These are phyloP conservation scores for Lipomyces sp. DNA, from an alignment of 805 yeast species.

Conservation along the genomic window DNA sequence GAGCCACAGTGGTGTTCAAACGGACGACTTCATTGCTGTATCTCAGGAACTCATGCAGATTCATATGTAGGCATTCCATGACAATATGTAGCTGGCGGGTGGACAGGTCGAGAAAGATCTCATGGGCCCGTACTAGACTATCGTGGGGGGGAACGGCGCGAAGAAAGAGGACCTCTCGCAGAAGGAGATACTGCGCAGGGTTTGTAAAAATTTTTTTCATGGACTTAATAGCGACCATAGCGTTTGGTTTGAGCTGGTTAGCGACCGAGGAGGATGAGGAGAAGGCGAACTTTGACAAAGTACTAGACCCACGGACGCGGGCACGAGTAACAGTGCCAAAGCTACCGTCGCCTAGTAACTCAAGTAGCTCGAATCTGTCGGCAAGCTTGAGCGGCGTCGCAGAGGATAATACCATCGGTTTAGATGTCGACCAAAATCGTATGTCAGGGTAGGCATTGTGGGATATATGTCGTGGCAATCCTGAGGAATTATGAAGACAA, in stretches of 20 bases:
- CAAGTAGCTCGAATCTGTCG: conserved; percentile 38
- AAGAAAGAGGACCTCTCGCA: conserved; percentile 47
- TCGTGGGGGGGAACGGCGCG: conserved; percentile 65
- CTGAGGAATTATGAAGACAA: no score
- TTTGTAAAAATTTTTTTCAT: conserved; percentile 62
- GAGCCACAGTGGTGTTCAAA: not conserved
- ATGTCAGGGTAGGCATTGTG: no score
- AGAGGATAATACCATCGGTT: not conserved
- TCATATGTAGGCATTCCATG: conserved; percentile 88
- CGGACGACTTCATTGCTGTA: conserved; percentile 15
- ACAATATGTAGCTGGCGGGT: conserved; percentile 71
- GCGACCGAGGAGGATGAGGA: not conserved
- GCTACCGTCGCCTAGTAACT: conserved; percentile 42
- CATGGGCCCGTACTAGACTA: conserved; percentile 73
- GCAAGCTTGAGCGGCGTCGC: conserved; percentile 22
- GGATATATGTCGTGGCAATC: no score
- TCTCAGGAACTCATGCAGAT: conserved; percentile 59
- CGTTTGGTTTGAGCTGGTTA: conserved; percentile 16
- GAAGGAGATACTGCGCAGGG: conserved; percentile 58
- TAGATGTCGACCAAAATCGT: no score
- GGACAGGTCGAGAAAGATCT: conserved; percentile 72
- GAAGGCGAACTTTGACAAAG: no score
- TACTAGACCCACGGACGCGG: conserved; percentile 18
- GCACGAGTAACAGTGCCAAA: conserved; percentile 45
- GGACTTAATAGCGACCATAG: conserved; percentile 76